A percentile compares a stretch with the other conserved stretches of the same genome.
These are phyloP conservation scores for Penicillium ochrochloron DNA, from an alignment of 495 filamentous ascomycete species.

Conservation along the genomic window DNA sequence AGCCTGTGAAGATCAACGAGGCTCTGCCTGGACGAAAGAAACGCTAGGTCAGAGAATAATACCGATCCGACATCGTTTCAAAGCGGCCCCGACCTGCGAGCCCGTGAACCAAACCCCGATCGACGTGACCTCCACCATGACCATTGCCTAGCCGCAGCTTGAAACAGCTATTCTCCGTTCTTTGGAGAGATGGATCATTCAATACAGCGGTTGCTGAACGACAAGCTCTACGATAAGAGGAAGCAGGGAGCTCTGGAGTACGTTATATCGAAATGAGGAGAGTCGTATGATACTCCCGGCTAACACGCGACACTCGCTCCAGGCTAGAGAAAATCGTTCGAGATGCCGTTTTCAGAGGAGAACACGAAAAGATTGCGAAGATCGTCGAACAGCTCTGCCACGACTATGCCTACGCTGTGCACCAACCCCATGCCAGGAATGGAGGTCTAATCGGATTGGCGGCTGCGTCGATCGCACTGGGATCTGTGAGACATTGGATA, in stretches of 20 bases:
- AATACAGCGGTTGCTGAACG: slow-evolving; percentile 88
- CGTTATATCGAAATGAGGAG: slow-evolving; percentile 34
- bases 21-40: background rate
- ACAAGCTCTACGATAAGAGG: slow-evolving; percentile 97
- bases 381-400: slow-evolving; percentile 97
- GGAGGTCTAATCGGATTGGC: slow-evolving; percentile 96
- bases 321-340: slow-evolving; percentile 92
- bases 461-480: slow-evolving; percentile 94
- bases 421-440: slow-evolving; percentile 96
- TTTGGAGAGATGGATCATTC: slow-evolving; percentile 75
- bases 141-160: slow-evolving; percentile 36
- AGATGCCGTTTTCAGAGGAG: slow-evolving; percentile 74
- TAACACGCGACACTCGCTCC: slow-evolving; percentile 21
- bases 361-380: slow-evolving; percentile 76
- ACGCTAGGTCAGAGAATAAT: background rate
- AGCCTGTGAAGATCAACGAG: slow-evolving; percentile 9
- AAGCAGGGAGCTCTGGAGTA: slow-evolving; percentile 98
- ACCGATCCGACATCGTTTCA: slow-evolving; percentile 5
- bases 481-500: slow-evolving; percentile 66
- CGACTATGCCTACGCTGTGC: slow-evolving; percentile 96
- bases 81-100: slow-evolving; percentile 5
- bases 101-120: slow-evolving; percentile 19
- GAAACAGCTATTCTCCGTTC: slow-evolving; percentile 28
- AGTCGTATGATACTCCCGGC: slow-evolving; percentile 9
- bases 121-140: slow-evolving; percentile 38